Evolutionary conservation across 2,329 filamentous ascomycete genomes (phyloP), one percentile per base, ranked within the genome.

Genomic region (Aphanoascus verrucosus): DNA sequence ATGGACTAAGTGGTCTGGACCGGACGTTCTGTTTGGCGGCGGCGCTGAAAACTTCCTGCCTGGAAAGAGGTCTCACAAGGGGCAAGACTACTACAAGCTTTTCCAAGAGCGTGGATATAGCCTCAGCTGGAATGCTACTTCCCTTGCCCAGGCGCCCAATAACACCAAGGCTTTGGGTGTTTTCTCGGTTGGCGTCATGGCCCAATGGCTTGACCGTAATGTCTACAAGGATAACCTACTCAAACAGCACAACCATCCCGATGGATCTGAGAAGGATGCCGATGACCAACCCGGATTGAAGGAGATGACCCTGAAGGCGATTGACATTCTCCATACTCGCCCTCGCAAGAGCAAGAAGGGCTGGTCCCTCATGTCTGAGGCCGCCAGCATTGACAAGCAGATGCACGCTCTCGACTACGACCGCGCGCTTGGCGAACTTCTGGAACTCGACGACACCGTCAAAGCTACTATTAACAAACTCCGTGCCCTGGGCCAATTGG

Each of bases 391-490:
- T 61, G 88, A 93, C 72, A 94, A 94, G 77, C 84, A 88, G 77
- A 93, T 94, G 87, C 88, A 94, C 72, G 68, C 74, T 1, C 78
- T 93, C 17, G 88, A 93, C 72, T 93, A 93, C 66, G 86, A 93
- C 70, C 85, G 88, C 52, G 85, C 88, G 0, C 81, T 94, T 0
- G 88, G 85, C 52, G 88, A 94, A 62, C 80, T 94, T 1, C 80
- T 94, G 40, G 88, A 94, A 72, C 78, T 94, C 34, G 87, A 94
- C 64, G 86, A 94, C 69, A 89, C 88, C 3, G 74, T 94, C 60
- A 82, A 82, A 50, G 85, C 85, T 15, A 88, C 86, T 2, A 76
- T 91, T 52, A 76, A 76, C 45, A 83, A 86, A 64, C 82, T 94
- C 42, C 75, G 80, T 62, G 71, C 77, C 32, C 74, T 88, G 5